Base-by-base conservation (phyloP, 176 grass and related monocot genomes). In the Pharus latifolius region DNA sequence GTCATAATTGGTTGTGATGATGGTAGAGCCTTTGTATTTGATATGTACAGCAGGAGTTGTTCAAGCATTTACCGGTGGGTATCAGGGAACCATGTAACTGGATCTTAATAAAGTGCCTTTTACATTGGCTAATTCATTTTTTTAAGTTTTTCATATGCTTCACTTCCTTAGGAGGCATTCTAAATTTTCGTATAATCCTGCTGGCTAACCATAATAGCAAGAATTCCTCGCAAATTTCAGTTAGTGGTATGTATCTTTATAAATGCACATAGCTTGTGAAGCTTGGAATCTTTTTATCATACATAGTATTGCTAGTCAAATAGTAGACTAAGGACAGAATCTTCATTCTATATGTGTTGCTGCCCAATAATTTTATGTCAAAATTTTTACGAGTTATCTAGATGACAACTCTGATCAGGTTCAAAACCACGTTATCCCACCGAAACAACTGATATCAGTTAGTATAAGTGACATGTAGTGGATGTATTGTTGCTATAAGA, bases 1-100 rank as follows among this genome's bases (percentile, higher is more conserved):
- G 89, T 89, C 67, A 67, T 92, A 62, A 88, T 98, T 90, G 94
- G 94, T 43, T 92, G 94, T 43, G 94, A 92, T 29, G 94, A 98
- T 85, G 89, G 89, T 40, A 89, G 94, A 80, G 89, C 81, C 44
- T 65, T 66, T 83, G 81, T 98, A 63, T 93, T 88, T 72, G 94
- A 98, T 79, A 98, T 98, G 89, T 98, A 98, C 70, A 98, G 94
- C 75, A 76, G 80, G 72, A 92, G 68, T 59, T 92, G 86, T 51
- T 88, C 94, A 49, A 84, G 94, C 38, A 98, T 98, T 60, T 84
- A 75, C 41, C 78, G 81, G 94, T 90, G 62, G 67, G 72, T 66
- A 14, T 7, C 28, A 32, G 24, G 14, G 14, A 55, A 51, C 13
- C 38, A 27, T 53, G 32, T 73, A 49, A 5, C 16, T 68, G 2